Base-by-base conservation (phyloP, 345 rosid species). In the Syzygium jambos region DNA sequence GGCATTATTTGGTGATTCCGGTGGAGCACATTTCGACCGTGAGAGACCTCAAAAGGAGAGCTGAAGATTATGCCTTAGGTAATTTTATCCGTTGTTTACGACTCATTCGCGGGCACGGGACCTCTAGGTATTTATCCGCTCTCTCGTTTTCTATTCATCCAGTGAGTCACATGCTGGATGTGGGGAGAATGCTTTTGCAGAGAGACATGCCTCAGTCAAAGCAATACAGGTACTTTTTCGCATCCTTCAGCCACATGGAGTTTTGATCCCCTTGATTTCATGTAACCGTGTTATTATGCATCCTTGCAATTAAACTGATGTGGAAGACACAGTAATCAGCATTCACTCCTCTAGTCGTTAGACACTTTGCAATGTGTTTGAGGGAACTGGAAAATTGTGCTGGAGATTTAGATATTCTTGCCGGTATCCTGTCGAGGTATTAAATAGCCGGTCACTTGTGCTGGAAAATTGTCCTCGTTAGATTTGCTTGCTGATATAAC, bases 1-100 rank as follows among this genome's bases (percentile, higher is more conserved):
- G 99, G 93, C 99, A 97, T 89, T 97, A 94, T 91, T 91, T 95
- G 93, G 97, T 97, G 29, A 94, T 96, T 89, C 98, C 99, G 52
- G 91, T 91, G 87, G 87, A 92, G 90, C 98, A 96, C 88, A 94
- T 97, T 92, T 89, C 98, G 30, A 95, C 98, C 5, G 97, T 95
- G 78, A 93, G 61, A 51, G 91, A 95, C 89, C 97, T 97, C 15
- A 92, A 86, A 78, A 93, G 94, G 90, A 90, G 93, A 88, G 91
- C 92, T 43, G 98, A 96, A 92, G 98, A 97, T 87, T 93, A 93
- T 22, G 19, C 38, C 13, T 55, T 34, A 21, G 52, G 68, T 56
- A 43, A 52, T 87, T 38, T 5, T 73, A 73, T 38, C 10, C 0
- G 1, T 38, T 73, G 82, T 41, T 73, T 21, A 73, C 49, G 10